These are phyloP conservation scores for Fusarium ambrosium DNA, from an alignment of 2,329 filamentous ascomycete genomes.

Conservation along the genomic window DNA sequence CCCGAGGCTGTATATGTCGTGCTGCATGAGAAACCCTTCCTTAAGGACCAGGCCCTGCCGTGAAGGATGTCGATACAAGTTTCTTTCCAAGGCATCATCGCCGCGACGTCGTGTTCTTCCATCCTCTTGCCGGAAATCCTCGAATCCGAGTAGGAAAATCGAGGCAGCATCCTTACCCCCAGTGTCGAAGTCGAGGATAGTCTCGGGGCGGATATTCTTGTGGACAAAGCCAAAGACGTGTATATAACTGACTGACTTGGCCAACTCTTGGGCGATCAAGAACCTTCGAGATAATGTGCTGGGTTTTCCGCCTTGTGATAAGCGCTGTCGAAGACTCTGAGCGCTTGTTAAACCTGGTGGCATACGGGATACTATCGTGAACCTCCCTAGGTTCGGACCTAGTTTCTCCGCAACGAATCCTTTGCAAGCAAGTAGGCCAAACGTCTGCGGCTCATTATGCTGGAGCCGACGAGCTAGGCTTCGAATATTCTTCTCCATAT, in stretches of 20 bases:
- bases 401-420: neutral
- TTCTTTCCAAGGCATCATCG: conserved; percentile 53
- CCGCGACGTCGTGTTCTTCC: conserved; percentile 41
- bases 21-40: conserved; percentile 62
- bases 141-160: conserved; percentile 34
- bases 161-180: neutral
- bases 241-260: conserved; percentile 46
- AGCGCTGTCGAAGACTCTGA: conserved; percentile 4
- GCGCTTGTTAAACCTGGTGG: neutral
- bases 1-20: conserved; percentile 69
- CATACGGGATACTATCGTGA: neutral
- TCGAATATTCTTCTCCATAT: neutral
- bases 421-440: conserved; percentile 4
- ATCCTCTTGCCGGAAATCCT: conserved; percentile 34
- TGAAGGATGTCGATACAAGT: conserved; percentile 65
- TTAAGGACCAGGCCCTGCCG: conserved; percentile 58
- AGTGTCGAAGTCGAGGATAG: conserved; percentile 50
- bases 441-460: neutral
- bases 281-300: conserved; percentile 7
- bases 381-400: neutral
- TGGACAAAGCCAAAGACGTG: conserved; percentile 61
- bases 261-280: conserved; percentile 40
- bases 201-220: conserved; percentile 61
- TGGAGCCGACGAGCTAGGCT: neutral
- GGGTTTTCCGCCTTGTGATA: neutral